A percentile compares a stretch with the other conserved stretches of the same genome.
phyloP scores from a whole-genome alignment of 768 basidiomycete species.

The Amylocystis lapponica region DNA sequence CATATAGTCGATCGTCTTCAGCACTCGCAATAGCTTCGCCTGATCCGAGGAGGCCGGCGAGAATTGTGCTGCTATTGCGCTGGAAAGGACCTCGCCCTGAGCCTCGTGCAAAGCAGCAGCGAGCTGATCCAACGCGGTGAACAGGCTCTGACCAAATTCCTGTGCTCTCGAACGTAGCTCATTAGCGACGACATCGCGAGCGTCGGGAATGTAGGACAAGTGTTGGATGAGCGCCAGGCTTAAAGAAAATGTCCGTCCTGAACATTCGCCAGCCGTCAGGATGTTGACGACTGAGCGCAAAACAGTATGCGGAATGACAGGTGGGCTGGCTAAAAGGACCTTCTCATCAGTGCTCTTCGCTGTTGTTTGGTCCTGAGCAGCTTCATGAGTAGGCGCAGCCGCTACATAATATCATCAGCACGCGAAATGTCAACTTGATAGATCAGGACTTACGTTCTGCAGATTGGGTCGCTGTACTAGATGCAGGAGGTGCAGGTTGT shows the following conservation, averaged over 20 bases:
- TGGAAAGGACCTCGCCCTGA: conserved; percentile 50
- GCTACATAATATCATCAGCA: not conserved
- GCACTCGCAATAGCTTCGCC: conserved; percentile 90
- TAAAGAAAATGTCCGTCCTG: conserved; percentile 92
- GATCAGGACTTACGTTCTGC: conserved; percentile 2
- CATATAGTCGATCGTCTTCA: conserved; percentile 98
- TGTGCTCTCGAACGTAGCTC: conserved; percentile 86
- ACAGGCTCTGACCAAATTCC: conserved; percentile 74
- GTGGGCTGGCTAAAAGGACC: conserved; percentile 62
- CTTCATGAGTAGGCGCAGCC: not conserved
- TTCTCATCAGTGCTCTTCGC: conserved; percentile 30
- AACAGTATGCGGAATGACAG: conserved; percentile 80
- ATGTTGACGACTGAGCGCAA: conserved; percentile 94
- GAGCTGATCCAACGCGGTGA: conserved; percentile 74
- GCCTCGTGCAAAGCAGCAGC: conserved; percentile 53
- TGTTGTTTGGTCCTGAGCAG: conserved; percentile 13
- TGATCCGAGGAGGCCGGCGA: conserved; percentile 92
- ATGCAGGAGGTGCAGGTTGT: too few species aligned
- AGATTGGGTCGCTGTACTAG: too few species aligned
- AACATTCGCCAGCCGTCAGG: conserved; percentile 95
- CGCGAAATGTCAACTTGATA: not conserved
- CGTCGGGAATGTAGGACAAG: conserved; percentile 82
- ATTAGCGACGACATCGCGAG: conserved; percentile 81
- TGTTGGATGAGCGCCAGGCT: conserved; percentile 90
- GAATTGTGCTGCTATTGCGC: conserved; percentile 79